Conservation (phyloP, 2,329 filamentous ascomycete genomes). For the Aspergillus pseudoviridinutans region DNA sequence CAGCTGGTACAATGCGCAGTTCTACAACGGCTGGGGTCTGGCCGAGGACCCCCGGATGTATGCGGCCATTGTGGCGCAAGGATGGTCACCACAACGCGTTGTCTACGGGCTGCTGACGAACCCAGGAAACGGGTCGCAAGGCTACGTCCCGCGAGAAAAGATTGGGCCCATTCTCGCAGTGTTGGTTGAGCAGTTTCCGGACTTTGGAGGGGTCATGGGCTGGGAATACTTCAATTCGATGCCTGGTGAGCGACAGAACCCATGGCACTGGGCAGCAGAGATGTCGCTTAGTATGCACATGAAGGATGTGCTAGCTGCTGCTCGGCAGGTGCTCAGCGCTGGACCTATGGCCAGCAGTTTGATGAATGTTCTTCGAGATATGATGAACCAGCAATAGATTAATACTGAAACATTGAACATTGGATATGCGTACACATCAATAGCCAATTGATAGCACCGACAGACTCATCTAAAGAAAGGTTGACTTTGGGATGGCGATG, state of each 20-base stretch:
- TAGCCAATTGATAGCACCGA: neutral
- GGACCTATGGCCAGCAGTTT: slow-evolving; percentile 28
- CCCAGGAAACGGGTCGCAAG: slow-evolving; percentile 64
- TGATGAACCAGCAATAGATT: slow-evolving; percentile 23
- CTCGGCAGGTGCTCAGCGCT: slow-evolving; percentile 25
- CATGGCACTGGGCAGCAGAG: slow-evolving; percentile 74
- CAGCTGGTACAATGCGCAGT: slow-evolving; percentile 85
- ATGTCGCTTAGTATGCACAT: slow-evolving; percentile 55
- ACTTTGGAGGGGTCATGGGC: slow-evolving; percentile 84
- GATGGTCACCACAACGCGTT: slow-evolving; percentile 69
- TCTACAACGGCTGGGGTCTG: slow-evolving; percentile 87
- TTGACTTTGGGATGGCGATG: neutral
- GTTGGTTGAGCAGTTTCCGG: slow-evolving; percentile 58
- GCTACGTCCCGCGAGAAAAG: slow-evolving; percentile 57
- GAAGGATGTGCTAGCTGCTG: slow-evolving; percentile 34
- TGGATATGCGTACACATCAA: neutral
- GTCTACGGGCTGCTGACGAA: slow-evolving; percentile 80
- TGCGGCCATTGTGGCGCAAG: slow-evolving; percentile 44
- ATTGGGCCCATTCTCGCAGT: slow-evolving; percentile 55
- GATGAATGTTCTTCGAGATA: slow-evolving; percentile 27
- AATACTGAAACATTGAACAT: neutral
- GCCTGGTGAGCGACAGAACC: slow-evolving; percentile 58
- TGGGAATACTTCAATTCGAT: slow-evolving; percentile 92
- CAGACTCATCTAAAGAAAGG: neutral
- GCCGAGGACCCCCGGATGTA: slow-evolving; percentile 49